Evolutionary conservation across 1,139 yeast genomes (phyloP).

Genomic region (Yamadazyma songkhlaensis): DNA sequence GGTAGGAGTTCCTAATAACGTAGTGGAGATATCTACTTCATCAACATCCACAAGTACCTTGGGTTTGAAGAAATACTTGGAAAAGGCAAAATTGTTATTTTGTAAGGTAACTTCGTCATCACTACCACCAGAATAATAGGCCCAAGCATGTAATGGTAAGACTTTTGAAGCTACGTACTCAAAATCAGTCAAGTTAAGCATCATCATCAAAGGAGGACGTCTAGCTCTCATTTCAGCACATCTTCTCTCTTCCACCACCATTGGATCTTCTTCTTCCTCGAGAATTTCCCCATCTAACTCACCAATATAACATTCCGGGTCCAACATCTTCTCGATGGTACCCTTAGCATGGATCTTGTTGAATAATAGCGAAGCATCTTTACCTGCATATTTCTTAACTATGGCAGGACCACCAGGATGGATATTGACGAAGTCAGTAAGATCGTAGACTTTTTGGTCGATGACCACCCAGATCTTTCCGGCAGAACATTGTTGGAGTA

Average conservation of each 20-base stretch:
- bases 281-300: slow-evolving; percentile 7
- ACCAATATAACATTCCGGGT: slow-evolving; percentile 7
- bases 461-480: slow-evolving; percentile 22
- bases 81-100: slow-evolving; percentile 81
- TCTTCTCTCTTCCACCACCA: slow-evolving; percentile 12
- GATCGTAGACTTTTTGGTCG: slow-evolving; percentile 27
- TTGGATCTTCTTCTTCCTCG: slow-evolving; percentile 5
- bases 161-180: slow-evolving; percentile 73
- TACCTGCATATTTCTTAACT: slow-evolving; percentile 25
- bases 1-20: slow-evolving; percentile 49
- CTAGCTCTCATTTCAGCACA: slow-evolving; percentile 3
- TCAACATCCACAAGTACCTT: slow-evolving; percentile 63
- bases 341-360: slow-evolving; percentile 9
- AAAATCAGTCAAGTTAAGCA: slow-evolving; percentile 66
- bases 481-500: slow-evolving; percentile 1
- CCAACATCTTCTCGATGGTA: slow-evolving; percentile 8
- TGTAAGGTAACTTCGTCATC: slow-evolving; percentile 84
- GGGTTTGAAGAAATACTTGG: slow-evolving; percentile 78
- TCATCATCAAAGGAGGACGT: slow-evolving; percentile 51
- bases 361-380: slow-evolving; percentile 21
- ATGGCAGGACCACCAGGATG: slow-evolving; percentile 30
- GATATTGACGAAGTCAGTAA: slow-evolving; percentile 21
- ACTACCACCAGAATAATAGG: slow-evolving; percentile 83
- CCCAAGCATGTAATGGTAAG: slow-evolving; percentile 72
- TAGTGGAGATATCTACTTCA: slow-evolving; percentile 47